Conservation (phyloP, 2,329 filamentous ascomycete genomes). For the Talaromyces verruculosus region DNA sequence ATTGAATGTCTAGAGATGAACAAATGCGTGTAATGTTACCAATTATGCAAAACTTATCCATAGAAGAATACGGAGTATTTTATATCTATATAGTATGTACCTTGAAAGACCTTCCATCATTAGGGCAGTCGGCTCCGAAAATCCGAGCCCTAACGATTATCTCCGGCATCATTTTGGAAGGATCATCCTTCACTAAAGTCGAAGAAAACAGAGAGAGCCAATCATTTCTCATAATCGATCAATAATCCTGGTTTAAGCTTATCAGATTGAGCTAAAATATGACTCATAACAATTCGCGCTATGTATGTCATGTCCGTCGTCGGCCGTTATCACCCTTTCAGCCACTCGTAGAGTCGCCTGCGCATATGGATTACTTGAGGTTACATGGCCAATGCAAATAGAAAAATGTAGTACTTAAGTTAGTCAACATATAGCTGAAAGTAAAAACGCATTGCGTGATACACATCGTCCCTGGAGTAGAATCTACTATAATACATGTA, state of each 20-base stretch:
- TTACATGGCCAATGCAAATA: not conserved
- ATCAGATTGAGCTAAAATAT: not conserved
- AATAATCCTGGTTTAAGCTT: not conserved
- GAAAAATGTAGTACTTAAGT: not conserved
- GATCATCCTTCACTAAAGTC: not conserved
- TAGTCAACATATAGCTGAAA: not conserved
- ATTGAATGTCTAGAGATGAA: not conserved
- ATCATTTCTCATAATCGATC: not conserved
- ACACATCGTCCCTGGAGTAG: not conserved
- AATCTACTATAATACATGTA: not conserved
- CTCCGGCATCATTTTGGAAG: not conserved
- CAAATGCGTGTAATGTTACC: not conserved
- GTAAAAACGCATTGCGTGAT: not conserved
- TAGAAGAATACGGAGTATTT: not conserved
- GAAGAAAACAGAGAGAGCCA: not conserved
- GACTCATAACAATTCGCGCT: not conserved
- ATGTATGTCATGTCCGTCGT: not conserved
- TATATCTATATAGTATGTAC: not conserved
- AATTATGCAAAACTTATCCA: not conserved
- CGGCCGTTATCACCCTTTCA: not conserved
- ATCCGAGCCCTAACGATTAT: not conserved
- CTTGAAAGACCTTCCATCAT: not conserved
- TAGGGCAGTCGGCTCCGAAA: conserved; percentile 1
- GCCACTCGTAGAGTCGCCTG: not conserved
- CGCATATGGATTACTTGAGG: not conserved